Evolutionary conservation across 2,329 filamentous ascomycete genomes (phyloP).

Genomic region (Aspergillus amoenus): DNA sequence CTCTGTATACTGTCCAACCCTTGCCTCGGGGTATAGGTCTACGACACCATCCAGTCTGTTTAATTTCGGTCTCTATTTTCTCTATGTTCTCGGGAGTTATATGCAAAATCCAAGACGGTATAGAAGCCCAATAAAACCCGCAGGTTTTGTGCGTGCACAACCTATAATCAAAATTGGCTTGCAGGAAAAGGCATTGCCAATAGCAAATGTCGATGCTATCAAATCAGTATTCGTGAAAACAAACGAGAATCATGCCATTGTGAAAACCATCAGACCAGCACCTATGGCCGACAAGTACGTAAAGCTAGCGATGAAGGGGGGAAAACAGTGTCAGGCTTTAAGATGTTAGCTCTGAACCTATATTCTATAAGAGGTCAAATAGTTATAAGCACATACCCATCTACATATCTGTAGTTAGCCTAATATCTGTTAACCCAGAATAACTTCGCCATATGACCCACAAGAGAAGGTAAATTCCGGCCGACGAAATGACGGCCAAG

Average conservation of each 20-base stretch:
- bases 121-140: background rate
- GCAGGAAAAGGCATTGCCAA: slow-evolving; percentile 63
- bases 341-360: slow-evolving; percentile 12
- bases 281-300: slow-evolving; percentile 69
- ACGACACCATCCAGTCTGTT: background rate
- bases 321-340: slow-evolving; percentile 73
- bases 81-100: background rate
- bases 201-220: slow-evolving; percentile 69
- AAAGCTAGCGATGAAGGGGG: slow-evolving; percentile 73
- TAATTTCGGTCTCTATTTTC: background rate
- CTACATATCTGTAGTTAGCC: slow-evolving; percentile 33
- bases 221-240: slow-evolving; percentile 78
- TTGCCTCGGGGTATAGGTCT: background rate
- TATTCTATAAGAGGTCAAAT: no score
- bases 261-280: slow-evolving; percentile 65
- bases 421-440: background rate
- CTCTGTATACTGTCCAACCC: background rate
- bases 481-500: slow-evolving; percentile 66
- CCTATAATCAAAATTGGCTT: slow-evolving; percentile 65
- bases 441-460: slow-evolving; percentile 42
- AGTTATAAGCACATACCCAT: slow-evolving; percentile 44
- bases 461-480: slow-evolving; percentile 71
- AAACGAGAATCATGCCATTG: slow-evolving; percentile 85
- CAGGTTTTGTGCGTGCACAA: slow-evolving; percentile 45
- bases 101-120: background rate